Evolutionary conservation across 2,329 filamentous ascomycete genomes (phyloP).

Genomic region (Talaromyces islandicus): DNA sequence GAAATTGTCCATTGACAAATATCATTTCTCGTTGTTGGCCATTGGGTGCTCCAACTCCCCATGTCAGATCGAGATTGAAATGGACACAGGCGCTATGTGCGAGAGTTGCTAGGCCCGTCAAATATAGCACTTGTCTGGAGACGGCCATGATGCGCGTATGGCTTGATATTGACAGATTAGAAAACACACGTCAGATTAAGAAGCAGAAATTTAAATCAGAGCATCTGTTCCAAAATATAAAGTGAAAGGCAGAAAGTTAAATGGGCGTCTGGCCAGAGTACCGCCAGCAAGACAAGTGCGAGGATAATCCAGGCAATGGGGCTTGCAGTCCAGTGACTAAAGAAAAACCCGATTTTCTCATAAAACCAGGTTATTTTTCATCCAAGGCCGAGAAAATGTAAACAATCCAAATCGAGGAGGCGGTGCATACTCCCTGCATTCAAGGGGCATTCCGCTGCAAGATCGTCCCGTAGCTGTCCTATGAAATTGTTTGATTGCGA

Average conservation of each 20-base stretch:
- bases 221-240: not conserved
- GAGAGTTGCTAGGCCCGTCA: not conserved
- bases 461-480: not conserved
- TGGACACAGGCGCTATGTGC: slow-evolving; percentile 6
- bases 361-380: not conserved
- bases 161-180: not conserved
- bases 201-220: not conserved
- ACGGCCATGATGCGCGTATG: not conserved
- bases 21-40: slow-evolving; percentile 18
- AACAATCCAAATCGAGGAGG: not conserved
- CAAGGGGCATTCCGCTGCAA: not conserved
- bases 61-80: slow-evolving; percentile 14
- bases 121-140: not conserved
- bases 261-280: not conserved
- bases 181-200: not conserved
- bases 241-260: slow-evolving; percentile 1
- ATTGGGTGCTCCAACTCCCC: slow-evolving; percentile 17
- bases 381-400: not conserved
- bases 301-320: not conserved
- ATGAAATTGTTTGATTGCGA: not conserved
- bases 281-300: not conserved
- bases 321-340: not conserved
- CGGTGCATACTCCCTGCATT: not conserved
- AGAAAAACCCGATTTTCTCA: not conserved
- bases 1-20: slow-evolving; percentile 21